A percentile compares a stretch with the other conserved stretches of the same genome.
Evolutionary conservation across 2,329 filamentous ascomycete genomes (phyloP).

Genomic region (Hypoxylon sp.): DNA sequence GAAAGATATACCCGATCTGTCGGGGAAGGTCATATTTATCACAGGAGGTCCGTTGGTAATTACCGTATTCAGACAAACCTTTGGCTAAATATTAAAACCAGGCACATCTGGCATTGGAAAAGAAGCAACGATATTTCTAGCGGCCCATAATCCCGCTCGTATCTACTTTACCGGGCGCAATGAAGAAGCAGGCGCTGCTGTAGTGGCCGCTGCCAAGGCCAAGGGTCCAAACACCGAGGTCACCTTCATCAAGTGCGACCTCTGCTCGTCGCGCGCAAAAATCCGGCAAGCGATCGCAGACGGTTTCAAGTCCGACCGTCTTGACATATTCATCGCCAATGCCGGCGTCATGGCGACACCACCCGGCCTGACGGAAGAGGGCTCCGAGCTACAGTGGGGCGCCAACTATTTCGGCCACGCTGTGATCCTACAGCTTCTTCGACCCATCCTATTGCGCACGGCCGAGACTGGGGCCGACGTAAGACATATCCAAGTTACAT

Average conservation of each 20-base stretch:
- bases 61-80: neutral
- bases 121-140: neutral
- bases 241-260: conserved; percentile 25
- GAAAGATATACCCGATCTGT: neutral
- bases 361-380: conserved; percentile 56
- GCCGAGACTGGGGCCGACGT: conserved; percentile 42
- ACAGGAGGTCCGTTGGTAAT: neutral
- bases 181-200: neutral
- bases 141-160: neutral
- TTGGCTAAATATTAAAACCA: neutral
- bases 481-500: conserved; percentile 27
- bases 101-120: neutral
- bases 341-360: conserved; percentile 59
- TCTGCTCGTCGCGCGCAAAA: conserved; percentile 19
- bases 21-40: neutral
- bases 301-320: conserved; percentile 36
- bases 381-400: conserved; percentile 62
- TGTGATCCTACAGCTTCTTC: conserved; percentile 54
- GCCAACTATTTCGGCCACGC: conserved; percentile 63
- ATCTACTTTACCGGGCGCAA: neutral
- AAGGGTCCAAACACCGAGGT: conserved; percentile 1
- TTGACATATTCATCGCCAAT: conserved; percentile 62
- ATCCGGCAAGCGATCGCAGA: conserved; percentile 29
- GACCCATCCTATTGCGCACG: conserved; percentile 54
- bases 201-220: neutral